phyloP scores from a whole-genome alignment of 2,329 filamentous ascomycete genomes.

The Eurotiales sp. region DNA sequence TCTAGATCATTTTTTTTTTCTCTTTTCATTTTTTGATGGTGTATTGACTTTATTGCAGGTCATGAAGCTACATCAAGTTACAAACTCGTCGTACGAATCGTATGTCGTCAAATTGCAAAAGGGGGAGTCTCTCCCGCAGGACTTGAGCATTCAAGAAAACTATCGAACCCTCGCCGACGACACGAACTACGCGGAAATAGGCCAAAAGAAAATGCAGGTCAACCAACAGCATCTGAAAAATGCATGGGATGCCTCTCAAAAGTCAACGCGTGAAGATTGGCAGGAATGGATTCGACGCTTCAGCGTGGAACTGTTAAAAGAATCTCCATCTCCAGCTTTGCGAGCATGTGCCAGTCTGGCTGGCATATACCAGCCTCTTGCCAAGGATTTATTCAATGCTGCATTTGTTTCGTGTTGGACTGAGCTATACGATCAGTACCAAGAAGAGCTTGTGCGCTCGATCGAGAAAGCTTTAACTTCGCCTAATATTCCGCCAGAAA shows the following conservation, averaged over 20 bases:
- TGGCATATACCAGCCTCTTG: slow-evolving; percentile 84
- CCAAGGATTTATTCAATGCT: slow-evolving; percentile 94
- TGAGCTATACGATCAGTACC: slow-evolving; percentile 92
- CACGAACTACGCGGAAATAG: slow-evolving; percentile 73
- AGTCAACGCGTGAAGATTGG: slow-evolving; percentile 98
- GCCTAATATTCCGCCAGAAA: slow-evolving; percentile 90
- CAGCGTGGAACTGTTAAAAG: slow-evolving; percentile 88
- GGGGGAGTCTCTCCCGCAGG: slow-evolving; percentile 90
- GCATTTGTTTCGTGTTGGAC: slow-evolving; percentile 99
- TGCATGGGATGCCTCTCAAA: slow-evolving; percentile 94
- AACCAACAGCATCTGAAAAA: slow-evolving; percentile 96
- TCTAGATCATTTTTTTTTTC: not conserved
- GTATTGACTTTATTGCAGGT: slow-evolving; percentile 31
- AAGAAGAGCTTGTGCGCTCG: slow-evolving; percentile 91
- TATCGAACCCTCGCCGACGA: slow-evolving; percentile 79
- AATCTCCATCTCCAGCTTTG: slow-evolving; percentile 92
- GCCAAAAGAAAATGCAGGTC: slow-evolving; percentile 90
- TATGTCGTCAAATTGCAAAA: slow-evolving; percentile 91
- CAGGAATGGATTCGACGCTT: slow-evolving; percentile 97
- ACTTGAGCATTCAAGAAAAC: slow-evolving; percentile 79
- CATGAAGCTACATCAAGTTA: slow-evolving; percentile 72
- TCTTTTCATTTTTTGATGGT: not conserved
- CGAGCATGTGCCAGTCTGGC: slow-evolving; percentile 89
- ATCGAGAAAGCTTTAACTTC: slow-evolving; percentile 95
- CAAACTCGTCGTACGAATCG: slow-evolving; percentile 86